Evolutionary conservation across 1,284 basidiomycete species (phyloP), one percentile per base, ranked within the genome.

Genomic region (Termitomyces sp.): DNA sequence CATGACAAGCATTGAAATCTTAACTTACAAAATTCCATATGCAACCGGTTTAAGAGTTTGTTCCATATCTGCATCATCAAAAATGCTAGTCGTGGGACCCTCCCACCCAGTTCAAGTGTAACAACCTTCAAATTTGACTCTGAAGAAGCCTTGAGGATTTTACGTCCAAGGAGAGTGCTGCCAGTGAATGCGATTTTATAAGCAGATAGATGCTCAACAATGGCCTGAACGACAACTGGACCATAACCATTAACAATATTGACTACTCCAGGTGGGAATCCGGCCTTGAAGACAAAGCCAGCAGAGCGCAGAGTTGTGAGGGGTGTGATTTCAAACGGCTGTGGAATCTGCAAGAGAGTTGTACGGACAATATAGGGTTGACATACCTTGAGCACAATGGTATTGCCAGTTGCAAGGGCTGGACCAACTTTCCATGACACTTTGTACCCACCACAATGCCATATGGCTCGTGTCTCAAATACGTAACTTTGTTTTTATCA

Each of bases 71-170:
- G 84, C 86, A 63, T 90, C 87, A 58, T 90, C 78, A 58, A 85
- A 88, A 55, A 91, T 77, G 63, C 91, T 80, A 64, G n/a, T n/a
- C n/a, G 86, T 90, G 21, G 93, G 91, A 52, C 66, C 78, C 94
- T 95, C 46, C 92, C 92, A 40, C 92, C 92, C 50, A 95, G 79
- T 72, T 95, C 92, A 61, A 94, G 79, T 9, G 89, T 88, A 50
- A 93, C 84, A 26, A 78, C 81, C 74, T 93, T 93, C 61, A 95
- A 68, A 68, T 94, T 93, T 38, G 79, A 80, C 65, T 83, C 78
- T 1, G 91, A 81, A 0, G 91, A 80, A 0, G 86, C 81, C 64
- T 87, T 79, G 71, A 89, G 77, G 69, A 95, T 82, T 66, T 83
- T 83, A 18, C 89, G 80, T 5, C 93, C 93, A 33, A 88, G 83